These are phyloP conservation scores for Alisma plantagoaquatica DNA, from an alignment of 106 monocot genomes.

Conservation along the genomic window DNA sequence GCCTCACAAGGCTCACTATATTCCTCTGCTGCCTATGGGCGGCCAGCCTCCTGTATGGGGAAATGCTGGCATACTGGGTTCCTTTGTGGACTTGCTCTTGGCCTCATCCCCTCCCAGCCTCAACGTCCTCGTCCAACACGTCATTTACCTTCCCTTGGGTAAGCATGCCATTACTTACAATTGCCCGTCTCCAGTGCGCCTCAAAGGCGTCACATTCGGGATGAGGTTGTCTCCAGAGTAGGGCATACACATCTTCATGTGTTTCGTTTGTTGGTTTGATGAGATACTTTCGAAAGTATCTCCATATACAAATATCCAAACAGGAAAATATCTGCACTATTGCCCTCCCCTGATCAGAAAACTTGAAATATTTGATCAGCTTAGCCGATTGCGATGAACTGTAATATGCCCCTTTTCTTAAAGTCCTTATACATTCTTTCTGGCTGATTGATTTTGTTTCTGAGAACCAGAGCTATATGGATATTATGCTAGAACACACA, in stretches of 20 bases:
- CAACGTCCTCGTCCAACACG: conserved; percentile 13
- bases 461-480: too few relatives aligned
- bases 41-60: conserved; percentile 73
- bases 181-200: background rate
- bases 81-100: conserved; percentile 73
- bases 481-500: too few relatives aligned
- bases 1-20: conserved; percentile 45
- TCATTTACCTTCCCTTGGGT: too few relatives aligned
- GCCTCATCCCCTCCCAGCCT: conserved; percentile 20
- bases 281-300: background rate
- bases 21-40: conserved; percentile 69
- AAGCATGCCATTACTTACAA: background rate
- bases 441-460: too few relatives aligned
- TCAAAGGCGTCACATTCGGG: background rate
- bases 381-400: too few relatives aligned
- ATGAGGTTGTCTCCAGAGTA: background rate
- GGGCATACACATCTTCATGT: background rate
- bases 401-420: too few relatives aligned
- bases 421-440: too few relatives aligned
- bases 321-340: too few relatives aligned
- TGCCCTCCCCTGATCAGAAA: too few relatives aligned
- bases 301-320: background rate
- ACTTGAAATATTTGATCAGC: too few relatives aligned
- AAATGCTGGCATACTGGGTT: conserved; percentile 79
- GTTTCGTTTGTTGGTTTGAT: background rate